Percentiles rank a stretch among this genome's conserved stretches.
phyloP scores from a whole-genome alignment of 2,329 filamentous ascomycete species.

The Cryphonectria naterciae region DNA sequence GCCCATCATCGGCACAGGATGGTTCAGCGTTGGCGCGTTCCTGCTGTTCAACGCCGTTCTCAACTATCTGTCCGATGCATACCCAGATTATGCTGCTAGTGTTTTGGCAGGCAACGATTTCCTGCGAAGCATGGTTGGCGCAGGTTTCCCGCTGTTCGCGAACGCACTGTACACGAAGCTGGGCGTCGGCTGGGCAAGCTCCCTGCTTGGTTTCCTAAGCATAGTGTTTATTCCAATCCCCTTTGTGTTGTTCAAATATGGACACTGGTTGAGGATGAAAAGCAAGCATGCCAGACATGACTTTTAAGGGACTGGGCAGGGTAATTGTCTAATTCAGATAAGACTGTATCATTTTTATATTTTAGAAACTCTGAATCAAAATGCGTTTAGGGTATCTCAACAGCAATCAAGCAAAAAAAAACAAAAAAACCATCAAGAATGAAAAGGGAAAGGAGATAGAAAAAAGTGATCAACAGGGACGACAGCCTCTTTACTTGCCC shows the following conservation, averaged over 20 bases:
- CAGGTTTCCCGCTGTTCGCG: slow-evolving; percentile 32
- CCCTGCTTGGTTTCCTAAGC: slow-evolving; percentile 32
- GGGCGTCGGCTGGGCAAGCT: slow-evolving; percentile 34
- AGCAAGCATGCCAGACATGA: slow-evolving; percentile 34
- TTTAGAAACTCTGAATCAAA: neutral
- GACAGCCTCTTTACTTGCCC: slow-evolving; percentile 27
- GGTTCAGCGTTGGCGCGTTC: slow-evolving; percentile 27
- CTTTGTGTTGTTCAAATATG: slow-evolving; percentile 33
- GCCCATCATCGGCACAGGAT: slow-evolving; percentile 25
- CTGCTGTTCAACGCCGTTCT: slow-evolving; percentile 26
- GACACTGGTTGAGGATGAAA: slow-evolving; percentile 32
- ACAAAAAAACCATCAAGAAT: too few species aligned
- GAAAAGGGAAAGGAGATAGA: neutral
- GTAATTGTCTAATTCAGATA: neutral
- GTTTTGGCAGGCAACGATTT: slow-evolving; percentile 25
- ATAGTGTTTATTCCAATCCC: slow-evolving; percentile 34
- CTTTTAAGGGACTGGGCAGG: slow-evolving; percentile 23
- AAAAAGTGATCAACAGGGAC: neutral
- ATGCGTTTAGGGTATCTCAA: slow-evolving; percentile 25
- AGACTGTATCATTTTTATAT: neutral
- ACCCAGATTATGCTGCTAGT: slow-evolving; percentile 23
- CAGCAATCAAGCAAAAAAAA: slow-evolving; percentile 9
- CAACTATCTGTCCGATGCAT: slow-evolving; percentile 29
- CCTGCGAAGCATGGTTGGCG: slow-evolving; percentile 20
- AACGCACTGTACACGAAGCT: slow-evolving; percentile 31